Conservation (phyloP, 306 rosid species). For the Lithocarpus polystachyus region DNA sequence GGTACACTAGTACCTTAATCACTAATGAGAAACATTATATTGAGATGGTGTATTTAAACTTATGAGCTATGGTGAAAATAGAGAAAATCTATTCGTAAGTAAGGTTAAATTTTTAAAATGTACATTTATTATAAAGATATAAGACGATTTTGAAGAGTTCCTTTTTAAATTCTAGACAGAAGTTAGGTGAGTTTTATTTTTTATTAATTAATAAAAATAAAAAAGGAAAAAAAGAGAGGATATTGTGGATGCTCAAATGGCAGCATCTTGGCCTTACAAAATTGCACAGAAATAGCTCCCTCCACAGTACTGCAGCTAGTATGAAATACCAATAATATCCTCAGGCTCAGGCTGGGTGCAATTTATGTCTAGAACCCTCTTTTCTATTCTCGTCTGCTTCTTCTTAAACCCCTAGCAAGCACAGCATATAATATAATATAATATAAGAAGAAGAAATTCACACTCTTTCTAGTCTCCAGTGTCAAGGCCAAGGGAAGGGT, state of each 20-base stretch:
- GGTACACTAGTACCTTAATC: no score
- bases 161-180: accelerated
- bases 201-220: not conserved
- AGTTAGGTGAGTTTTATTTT: not conserved
- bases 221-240: not conserved
- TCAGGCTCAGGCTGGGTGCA: no score
- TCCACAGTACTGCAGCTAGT: not conserved
- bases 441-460: no score
- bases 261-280: constrained; percentile 37
- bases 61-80: no score
- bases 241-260: constrained; percentile 36
- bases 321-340: not conserved
- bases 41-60: no score
- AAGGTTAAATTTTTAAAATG: accelerated
- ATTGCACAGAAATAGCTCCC: constrained; percentile 25
- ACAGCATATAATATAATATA: no score
- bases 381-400: constrained; percentile 4
- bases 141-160: accelerated
- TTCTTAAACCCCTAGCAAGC: constrained; percentile 38
- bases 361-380: constrained; percentile 46
- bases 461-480: no score
- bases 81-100: accelerated
- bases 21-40: no score
- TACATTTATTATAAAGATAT: no score
- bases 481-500: no score